Evolutionary conservation across 345 rosid species (phyloP), one percentile per base, ranked within the genome.

Genomic region (Linum usitatissimum): DNA sequence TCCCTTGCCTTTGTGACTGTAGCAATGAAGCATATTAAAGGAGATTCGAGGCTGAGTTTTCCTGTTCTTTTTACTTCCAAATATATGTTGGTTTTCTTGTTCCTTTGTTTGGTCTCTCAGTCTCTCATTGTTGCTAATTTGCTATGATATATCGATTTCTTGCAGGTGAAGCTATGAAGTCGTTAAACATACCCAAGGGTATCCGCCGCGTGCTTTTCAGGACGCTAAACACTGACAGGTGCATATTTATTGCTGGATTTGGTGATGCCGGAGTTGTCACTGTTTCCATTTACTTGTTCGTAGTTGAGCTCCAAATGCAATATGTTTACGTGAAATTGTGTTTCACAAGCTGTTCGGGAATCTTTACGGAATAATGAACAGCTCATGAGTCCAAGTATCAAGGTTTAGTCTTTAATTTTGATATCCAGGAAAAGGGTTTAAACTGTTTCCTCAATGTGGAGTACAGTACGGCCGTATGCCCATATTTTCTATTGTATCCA

Each of bases 201-300:
- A 84, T 85, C 31, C 81, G 83, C 20, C 88, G 95, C 42, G 98
- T 85, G 66, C 84, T 91, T 70, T 91, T 91, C 67, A 81, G 95
- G 77, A 88, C 98, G 6, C 62, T 78, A 15, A 91, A 91, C 61
- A 91, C 96, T 48, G 98, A 91, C 69, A 85, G 85, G 96, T 88
- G 60, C 62, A 59, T 10, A 23, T 51, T 42, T 65, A 30, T 51
- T 17, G 15, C 17, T 30, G 15, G 17, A 15, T 28, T 18, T 55
- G 9, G 30, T 55, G 59, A 55, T 55, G 8, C 18, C 19, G 21
- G 30, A 18, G 23, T 7, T 55, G 6, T 28, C 18, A 5, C 6
- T 8, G 20, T 55, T 15, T 18, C 18, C 18, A 3, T 55, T 1
- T 45, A 45, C 17, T 45, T 10, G 51, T 45, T 45, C 10, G 2